Evolutionary conservation across 306 rosid genomes (phyloP).

Genomic region (Cicer bijugum): DNA sequence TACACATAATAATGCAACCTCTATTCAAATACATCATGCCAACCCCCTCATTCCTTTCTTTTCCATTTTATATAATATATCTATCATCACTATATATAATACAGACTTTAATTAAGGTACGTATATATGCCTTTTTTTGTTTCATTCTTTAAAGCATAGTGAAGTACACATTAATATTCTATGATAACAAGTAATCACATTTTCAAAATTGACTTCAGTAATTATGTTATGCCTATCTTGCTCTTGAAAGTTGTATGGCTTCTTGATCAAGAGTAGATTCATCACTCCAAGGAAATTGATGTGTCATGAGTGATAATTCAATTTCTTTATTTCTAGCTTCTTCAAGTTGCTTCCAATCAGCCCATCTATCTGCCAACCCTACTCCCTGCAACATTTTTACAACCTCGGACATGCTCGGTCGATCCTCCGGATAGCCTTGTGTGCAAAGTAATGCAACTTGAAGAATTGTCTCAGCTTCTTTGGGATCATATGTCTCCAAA

Average conservation of each 20-base stretch:
- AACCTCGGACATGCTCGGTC: conserved; percentile 79
- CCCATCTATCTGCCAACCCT: conserved; percentile 82
- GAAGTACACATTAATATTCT: conserved; percentile 25
- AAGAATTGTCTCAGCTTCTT: conserved; percentile 70
- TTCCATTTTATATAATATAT: neutral
- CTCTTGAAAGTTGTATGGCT: conserved; percentile 81
- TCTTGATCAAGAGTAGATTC: conserved; percentile 83
- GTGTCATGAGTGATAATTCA: conserved; percentile 59
- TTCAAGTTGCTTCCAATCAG: conserved; percentile 76
- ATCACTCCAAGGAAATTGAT: conserved; percentile 76
- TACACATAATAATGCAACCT: conserved; percentile 37
- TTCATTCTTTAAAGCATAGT: conserved; percentile 11
- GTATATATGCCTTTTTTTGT: neutral
- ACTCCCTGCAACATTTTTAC: conserved; percentile 68
- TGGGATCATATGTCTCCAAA: conserved; percentile 60
- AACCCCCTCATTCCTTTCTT: conserved; percentile 33
- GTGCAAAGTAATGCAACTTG: conserved; percentile 89
- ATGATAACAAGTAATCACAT: conserved; percentile 27
- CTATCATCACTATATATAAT: conserved; percentile 21
- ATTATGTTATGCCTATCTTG: conserved; percentile 55
- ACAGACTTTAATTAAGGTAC: conserved; percentile 24
- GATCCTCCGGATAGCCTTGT: conserved; percentile 68
- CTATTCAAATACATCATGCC: conserved; percentile 29
- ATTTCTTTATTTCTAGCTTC: conserved; percentile 60
- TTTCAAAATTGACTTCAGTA: conserved; percentile 46